phyloP scores from a whole-genome alignment of 805 yeast species.

The Saturnispora kantuleensis region DNA sequence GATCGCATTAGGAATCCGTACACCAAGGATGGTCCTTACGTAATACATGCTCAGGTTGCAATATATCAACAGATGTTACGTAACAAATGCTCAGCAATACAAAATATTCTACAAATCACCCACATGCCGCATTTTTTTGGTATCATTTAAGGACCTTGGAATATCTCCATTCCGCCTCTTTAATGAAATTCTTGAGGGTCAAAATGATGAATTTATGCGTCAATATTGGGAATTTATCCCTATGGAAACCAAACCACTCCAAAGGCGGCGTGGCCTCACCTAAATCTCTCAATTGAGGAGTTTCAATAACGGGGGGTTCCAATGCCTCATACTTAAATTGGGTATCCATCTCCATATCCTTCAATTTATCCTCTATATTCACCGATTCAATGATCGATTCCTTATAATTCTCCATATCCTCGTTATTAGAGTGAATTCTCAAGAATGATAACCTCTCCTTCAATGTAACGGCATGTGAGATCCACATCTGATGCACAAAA shows the following conservation, averaged over 20 bases:
- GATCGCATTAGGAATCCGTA: background rate
- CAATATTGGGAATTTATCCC: constrained; percentile 74
- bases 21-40: too few relatives aligned
- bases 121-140: background rate
- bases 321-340: constrained; percentile 52
- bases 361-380: constrained; percentile 33
- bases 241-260: constrained; percentile 95
- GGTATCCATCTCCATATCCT: constrained; percentile 36
- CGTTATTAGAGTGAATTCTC: constrained; percentile 25
- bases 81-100: too few relatives aligned
- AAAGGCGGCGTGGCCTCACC: constrained; percentile 98
- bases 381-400: constrained; percentile 26
- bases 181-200: constrained; percentile 62
- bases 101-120: background rate
- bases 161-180: constrained; percentile 51
- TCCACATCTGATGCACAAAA: constrained; percentile 87
- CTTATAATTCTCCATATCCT: constrained; percentile 27
- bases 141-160: constrained; percentile 38
- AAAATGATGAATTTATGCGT: constrained; percentile 76
- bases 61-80: too few relatives aligned
- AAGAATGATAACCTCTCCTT: constrained; percentile 44
- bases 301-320: constrained; percentile 71
- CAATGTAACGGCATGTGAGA: constrained; percentile 69
- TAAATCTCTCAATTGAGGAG: constrained; percentile 81
- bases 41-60: too few relatives aligned